Conservation (phyloP, 2,329 filamentous ascomycete genomes). For the Trichoderma gracile region DNA sequence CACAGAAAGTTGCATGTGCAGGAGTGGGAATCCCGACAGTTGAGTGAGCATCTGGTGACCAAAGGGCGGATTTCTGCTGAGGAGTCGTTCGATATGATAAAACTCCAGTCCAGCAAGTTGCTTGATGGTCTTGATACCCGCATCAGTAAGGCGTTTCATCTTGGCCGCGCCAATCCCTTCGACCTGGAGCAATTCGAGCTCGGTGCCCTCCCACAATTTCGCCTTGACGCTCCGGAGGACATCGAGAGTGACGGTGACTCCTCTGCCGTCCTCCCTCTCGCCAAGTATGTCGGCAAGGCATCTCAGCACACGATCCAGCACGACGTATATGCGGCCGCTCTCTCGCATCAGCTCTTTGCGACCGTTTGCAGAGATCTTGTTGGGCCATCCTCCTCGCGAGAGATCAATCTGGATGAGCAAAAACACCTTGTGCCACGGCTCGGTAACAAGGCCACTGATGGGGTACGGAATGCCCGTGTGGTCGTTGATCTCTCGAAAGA, state of each 20-base stretch:
- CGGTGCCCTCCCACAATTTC: constrained; percentile 76
- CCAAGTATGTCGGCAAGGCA: constrained; percentile 45
- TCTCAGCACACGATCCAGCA: constrained; percentile 40
- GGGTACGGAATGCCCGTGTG: constrained; percentile 43
- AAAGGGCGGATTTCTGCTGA: constrained; percentile 81
- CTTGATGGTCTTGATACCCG: constrained; percentile 70
- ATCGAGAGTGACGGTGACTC: constrained; percentile 70
- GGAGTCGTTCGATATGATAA: constrained; percentile 71
- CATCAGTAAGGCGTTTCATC: constrained; percentile 71
- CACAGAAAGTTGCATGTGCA: constrained; percentile 46
- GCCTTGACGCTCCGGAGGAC: constrained; percentile 76
- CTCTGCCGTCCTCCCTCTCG: constrained; percentile 59
- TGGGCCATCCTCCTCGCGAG: constrained; percentile 61
- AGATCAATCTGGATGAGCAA: constrained; percentile 73
- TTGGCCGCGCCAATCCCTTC: constrained; percentile 73
- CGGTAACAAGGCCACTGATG: constrained; percentile 48
- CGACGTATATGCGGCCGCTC: constrained; percentile 36
- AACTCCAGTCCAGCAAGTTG: constrained; percentile 67
- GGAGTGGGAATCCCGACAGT: constrained; percentile 67
- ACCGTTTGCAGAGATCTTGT: constrained; percentile 42
- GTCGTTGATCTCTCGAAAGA: constrained; percentile 44
- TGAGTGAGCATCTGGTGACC: constrained; percentile 68
- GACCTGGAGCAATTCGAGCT: constrained; percentile 80
- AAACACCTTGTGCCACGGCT: constrained; percentile 71
- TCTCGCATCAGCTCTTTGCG: constrained; percentile 40